Conservation (phyloP, 345 rosid species). For the Acer campestre region DNA sequence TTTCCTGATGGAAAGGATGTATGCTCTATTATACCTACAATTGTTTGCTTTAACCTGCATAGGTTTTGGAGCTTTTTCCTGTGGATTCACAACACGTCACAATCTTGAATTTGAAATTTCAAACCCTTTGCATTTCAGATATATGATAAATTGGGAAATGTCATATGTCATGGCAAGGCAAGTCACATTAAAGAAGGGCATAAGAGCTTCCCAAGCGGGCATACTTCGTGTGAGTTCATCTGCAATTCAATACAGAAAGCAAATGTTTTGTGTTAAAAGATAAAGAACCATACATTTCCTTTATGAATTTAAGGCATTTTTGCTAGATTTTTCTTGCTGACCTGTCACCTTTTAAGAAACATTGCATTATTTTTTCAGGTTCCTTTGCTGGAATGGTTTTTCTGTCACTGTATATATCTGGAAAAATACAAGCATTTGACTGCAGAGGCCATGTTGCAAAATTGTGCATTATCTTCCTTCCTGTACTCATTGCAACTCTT, state of each 20-base stretch:
- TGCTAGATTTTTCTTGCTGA: neutral
- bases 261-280: neutral
- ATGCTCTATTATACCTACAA: conserved; percentile 28
- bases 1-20: conserved; percentile 94
- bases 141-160: conserved; percentile 72
- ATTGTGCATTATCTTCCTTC: conserved; percentile 64
- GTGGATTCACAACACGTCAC: conserved; percentile 6
- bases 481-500: conserved; percentile 65
- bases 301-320: neutral
- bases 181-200: conserved; percentile 77
- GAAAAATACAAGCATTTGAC: conserved; percentile 72
- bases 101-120: conserved; percentile 15
- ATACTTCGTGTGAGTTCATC: conserved; percentile 66
- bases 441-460: conserved; percentile 73
- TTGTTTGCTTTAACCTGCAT: conserved; percentile 14
- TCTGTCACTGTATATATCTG: conserved; percentile 63
- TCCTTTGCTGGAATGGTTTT: conserved; percentile 72
- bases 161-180: conserved; percentile 72
- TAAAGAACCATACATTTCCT: neutral
- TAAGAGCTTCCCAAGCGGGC: conserved; percentile 94
- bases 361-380: conserved; percentile 41
- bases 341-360: neutral
- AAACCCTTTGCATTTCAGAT: conserved; percentile 38
- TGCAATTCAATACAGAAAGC: neutral
- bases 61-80: neutral